Conservation (phyloP, 176 grass and related monocot genomes). For the Phoenix roebelenii region DNA sequence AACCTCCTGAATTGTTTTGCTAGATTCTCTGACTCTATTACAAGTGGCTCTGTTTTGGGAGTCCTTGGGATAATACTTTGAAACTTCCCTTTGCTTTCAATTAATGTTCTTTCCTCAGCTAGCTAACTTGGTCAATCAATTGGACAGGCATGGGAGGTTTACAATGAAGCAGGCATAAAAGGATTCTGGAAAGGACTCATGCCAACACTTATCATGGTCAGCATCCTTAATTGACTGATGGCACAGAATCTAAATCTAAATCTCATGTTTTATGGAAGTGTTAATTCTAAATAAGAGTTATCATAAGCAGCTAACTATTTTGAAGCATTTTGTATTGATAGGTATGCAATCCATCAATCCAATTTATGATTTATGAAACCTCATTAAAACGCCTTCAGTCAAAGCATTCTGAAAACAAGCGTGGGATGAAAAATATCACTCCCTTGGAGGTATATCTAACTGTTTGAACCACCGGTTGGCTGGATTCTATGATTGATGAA, state of each 20-base stretch:
- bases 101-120: neutral
- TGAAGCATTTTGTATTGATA: constrained; percentile 14
- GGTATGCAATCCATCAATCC: constrained; percentile 99
- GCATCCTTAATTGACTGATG: neutral
- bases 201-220: constrained; percentile 96
- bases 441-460: constrained; percentile 60
- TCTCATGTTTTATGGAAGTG: too few relatives aligned
- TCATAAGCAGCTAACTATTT: too few relatives aligned
- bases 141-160: constrained; percentile 71
- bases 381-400: constrained; percentile 55
- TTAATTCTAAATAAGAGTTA: too few relatives aligned
- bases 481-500: neutral
- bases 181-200: constrained; percentile 98
- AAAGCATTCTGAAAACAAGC: constrained; percentile 46
- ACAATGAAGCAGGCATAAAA: constrained; percentile 62
- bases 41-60: neutral
- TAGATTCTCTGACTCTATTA: too few relatives aligned
- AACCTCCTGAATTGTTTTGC: too few relatives aligned
- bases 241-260: too few relatives aligned
- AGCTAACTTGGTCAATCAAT: constrained; percentile 1
- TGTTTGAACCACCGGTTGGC: too few relatives aligned
- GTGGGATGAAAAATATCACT: constrained; percentile 49
- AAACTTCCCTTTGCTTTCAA: neutral
- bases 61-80: neutral
- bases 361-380: constrained; percentile 99